phyloP scores from a whole-genome alignment of 495 filamentous ascomycete species.

The Massariosphaeria phaeospora region DNA sequence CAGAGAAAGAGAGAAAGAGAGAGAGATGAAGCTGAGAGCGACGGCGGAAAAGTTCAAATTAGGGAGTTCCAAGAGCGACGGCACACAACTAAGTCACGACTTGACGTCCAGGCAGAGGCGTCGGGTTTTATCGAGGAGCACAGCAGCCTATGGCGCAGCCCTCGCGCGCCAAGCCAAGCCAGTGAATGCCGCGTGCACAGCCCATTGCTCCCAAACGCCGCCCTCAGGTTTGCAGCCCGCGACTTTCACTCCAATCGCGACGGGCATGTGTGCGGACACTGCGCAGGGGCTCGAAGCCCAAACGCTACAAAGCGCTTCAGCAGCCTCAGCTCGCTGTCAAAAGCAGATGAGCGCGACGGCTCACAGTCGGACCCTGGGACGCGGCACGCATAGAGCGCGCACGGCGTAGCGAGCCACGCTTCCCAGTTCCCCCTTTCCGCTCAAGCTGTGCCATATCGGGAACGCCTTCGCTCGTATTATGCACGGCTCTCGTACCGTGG shows the following conservation, averaged over 20 bases:
- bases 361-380: neutral
- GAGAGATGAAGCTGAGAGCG: constrained; percentile 3
- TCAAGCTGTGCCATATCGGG: too few species aligned
- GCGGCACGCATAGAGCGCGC: constrained; percentile 7
- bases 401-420: constrained; percentile 4
- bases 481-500: constrained; percentile 12
- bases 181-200: constrained; percentile 18
- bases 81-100: neutral
- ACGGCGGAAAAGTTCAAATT: neutral
- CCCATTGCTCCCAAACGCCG: neutral
- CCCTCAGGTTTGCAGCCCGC: neutral
- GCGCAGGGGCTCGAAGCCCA: neutral
- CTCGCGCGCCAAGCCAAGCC: neutral
- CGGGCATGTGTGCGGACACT: neutral
- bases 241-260: constrained; percentile 9
- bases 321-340: constrained; percentile 9
- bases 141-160: neutral
- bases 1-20: neutral
- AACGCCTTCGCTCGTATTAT: too few species aligned
- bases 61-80: neutral
- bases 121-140: constrained; percentile 15
- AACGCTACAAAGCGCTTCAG: constrained; percentile 14
- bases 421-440: neutral
- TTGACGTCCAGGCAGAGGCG: neutral
- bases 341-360: neutral